phyloP scores from a whole-genome alignment of 2,329 filamentous ascomycete genomes.

The Cladosporium sp. region DNA sequence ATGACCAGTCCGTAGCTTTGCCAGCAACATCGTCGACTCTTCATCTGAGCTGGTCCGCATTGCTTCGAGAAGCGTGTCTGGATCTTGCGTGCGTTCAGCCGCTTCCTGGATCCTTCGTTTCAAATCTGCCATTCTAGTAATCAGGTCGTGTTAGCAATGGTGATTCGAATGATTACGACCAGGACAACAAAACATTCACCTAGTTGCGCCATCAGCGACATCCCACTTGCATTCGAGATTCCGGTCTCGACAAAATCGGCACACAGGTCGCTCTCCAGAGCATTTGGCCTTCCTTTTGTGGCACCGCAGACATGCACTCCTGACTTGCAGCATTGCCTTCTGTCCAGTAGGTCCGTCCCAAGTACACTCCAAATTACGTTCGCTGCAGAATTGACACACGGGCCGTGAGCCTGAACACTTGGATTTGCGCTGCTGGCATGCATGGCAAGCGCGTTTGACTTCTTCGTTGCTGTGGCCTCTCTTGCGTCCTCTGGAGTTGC shows the following conservation, averaged over 20 bases:
- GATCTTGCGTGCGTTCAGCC: conserved; percentile 13
- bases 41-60: conserved; percentile 19
- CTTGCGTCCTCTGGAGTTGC: not conserved
- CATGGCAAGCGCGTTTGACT: not conserved
- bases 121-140: not conserved
- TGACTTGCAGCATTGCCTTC: not conserved
- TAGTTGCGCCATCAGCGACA: not conserved
- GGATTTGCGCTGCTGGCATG: not conserved
- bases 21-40: conserved; percentile 20
- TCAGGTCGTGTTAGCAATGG: too few species aligned
- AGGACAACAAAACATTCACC: too few species aligned
- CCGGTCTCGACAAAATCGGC: not conserved
- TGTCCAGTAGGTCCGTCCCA: too few species aligned
- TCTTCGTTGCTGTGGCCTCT: not conserved
- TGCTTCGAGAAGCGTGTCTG: conserved; percentile 16
- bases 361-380: not conserved
- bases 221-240: not conserved
- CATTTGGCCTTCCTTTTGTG: not conserved
- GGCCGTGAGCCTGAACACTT: not conserved
- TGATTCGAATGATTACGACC: too few species aligned
- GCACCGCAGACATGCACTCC: not conserved
- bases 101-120: conserved; percentile 12
- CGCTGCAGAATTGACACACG: not conserved
- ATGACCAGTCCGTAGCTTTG: conserved; percentile 21
- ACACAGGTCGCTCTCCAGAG: not conserved